Evolutionary conservation across 164 flowering plant species (phyloP).

Genomic region (Nymphaea thermarum): DNA sequence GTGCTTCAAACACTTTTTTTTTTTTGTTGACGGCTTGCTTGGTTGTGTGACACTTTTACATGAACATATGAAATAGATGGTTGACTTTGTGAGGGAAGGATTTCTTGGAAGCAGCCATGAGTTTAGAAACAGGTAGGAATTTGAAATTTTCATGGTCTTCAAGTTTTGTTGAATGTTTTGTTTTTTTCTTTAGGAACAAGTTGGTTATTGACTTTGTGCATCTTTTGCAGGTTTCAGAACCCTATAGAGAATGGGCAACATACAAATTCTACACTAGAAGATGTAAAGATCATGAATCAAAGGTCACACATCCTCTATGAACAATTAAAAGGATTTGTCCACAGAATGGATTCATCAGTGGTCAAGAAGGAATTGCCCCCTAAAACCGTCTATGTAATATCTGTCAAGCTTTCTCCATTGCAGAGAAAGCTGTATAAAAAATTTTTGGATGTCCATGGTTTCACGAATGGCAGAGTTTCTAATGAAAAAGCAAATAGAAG

Average conservation of each 20-base stretch:
- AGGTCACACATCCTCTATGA: conserved; percentile 95
- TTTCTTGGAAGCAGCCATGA: conserved; percentile 97
- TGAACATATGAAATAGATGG: conserved; percentile 58
- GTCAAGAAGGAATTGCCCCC: conserved; percentile 94
- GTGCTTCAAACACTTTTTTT: too few relatives aligned
- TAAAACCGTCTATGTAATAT: conserved; percentile 84
- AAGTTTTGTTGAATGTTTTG: background rate
- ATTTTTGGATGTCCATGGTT: conserved; percentile 85
- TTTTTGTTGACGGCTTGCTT: background rate
- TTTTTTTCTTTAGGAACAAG: background rate
- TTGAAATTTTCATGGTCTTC: background rate
- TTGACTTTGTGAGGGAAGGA: conserved; percentile 98
- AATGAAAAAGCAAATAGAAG: conserved; percentile 44
- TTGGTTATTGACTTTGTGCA: background rate
- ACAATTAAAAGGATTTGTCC: conserved; percentile 95
- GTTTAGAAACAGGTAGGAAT: conserved; percentile 77
- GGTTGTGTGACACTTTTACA: background rate
- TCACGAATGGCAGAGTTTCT: conserved; percentile 43
- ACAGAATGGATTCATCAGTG: conserved; percentile 93
- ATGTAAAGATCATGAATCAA: conserved; percentile 95
- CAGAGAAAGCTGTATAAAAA: conserved; percentile 79
- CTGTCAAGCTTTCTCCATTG: conserved; percentile 84
- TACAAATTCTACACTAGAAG: conserved; percentile 74
- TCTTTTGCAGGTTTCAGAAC: conserved; percentile 73
- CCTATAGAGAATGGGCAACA: conserved; percentile 98